Conservation (phyloP, 202 grass and related monocot genomes). For the Schoenoplectus tabernaemontani region DNA sequence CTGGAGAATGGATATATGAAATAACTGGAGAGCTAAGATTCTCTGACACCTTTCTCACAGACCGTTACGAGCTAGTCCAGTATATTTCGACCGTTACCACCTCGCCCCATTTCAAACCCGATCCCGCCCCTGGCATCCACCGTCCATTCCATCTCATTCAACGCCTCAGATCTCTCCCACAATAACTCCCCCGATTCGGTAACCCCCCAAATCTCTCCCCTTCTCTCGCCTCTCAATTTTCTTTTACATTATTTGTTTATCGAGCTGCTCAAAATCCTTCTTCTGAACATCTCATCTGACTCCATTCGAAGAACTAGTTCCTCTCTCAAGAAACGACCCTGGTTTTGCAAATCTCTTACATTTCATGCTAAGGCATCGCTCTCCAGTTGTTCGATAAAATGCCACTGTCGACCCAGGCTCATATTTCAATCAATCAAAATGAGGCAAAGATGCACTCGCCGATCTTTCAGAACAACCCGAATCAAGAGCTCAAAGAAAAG, state of each 20-base stretch:
- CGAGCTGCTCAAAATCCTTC: conserved; percentile 17
- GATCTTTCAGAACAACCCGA: conserved; percentile 12
- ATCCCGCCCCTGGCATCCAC: conserved; percentile 43
- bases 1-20: not conserved
- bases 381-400: conserved; percentile 27
- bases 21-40: not conserved
- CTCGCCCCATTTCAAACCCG: not conserved
- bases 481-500: conserved; percentile 75
- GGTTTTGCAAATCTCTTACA: not conserved
- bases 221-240: not conserved
- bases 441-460: conserved; percentile 14
- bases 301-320: not conserved
- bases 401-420: conserved; percentile 64
- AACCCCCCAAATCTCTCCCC: not conserved
- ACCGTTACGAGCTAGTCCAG: conserved; percentile 31
- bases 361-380: conserved; percentile 27
- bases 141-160: conserved; percentile 28
- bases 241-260: not conserved
- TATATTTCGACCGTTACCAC: conserved; percentile 43
- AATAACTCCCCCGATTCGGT: not conserved
- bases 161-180: conserved; percentile 5
- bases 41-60: not conserved
- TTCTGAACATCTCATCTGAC: not conserved
- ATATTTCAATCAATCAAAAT: conserved; percentile 22
- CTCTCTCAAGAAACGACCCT: not conserved